Evolutionary conservation across 805 yeast genomes (phyloP).

Genomic region (Suhomyces sp.): DNA sequence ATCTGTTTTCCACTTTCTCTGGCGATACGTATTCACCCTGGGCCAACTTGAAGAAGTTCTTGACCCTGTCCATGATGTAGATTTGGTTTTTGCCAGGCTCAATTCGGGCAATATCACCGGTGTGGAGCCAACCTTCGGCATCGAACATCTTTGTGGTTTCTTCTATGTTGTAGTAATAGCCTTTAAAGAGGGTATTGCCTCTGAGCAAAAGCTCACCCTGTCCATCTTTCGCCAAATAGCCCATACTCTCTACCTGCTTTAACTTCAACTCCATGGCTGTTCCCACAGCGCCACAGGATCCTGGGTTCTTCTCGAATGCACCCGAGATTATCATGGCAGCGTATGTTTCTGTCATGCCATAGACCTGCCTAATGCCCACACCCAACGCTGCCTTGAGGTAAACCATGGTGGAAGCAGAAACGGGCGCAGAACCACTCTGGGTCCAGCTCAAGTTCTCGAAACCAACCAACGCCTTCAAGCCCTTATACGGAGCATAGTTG

Average conservation of each 20-base stretch:
- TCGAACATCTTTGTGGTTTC: constrained; percentile 47
- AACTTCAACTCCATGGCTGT: constrained; percentile 19
- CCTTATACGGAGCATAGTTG: constrained; percentile 11
- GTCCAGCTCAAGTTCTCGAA: constrained; percentile 17
- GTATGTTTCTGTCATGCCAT: constrained; percentile 31
- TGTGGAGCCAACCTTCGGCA: constrained; percentile 52
- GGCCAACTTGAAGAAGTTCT: constrained; percentile 45
- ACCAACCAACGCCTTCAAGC: constrained; percentile 12
- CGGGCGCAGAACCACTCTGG: constrained; percentile 32
- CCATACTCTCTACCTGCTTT: constrained; percentile 16
- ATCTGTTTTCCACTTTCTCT: constrained; percentile 37
- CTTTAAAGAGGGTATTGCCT: constrained; percentile 53
- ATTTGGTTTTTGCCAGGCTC: constrained; percentile 27
- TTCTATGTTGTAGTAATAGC: constrained; percentile 47
- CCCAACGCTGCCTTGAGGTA: constrained; percentile 24
- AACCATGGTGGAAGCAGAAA: constrained; percentile 20
- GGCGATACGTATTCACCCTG: constrained; percentile 44
- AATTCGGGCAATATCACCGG: constrained; percentile 50
- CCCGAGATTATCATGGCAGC: constrained; percentile 19
- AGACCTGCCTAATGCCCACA: constrained; percentile 58
- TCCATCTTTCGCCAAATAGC: constrained; percentile 13
- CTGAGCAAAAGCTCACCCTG: constrained; percentile 56
- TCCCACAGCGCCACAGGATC: constrained; percentile 23
- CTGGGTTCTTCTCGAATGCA: constrained; percentile 21
- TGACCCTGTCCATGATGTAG: constrained; percentile 48